Percentiles rank a stretch among this genome's conserved stretches.
Conservation (phyloP, 768 basidiomycete genomes). For the Naganishia vishniacii region DNA sequence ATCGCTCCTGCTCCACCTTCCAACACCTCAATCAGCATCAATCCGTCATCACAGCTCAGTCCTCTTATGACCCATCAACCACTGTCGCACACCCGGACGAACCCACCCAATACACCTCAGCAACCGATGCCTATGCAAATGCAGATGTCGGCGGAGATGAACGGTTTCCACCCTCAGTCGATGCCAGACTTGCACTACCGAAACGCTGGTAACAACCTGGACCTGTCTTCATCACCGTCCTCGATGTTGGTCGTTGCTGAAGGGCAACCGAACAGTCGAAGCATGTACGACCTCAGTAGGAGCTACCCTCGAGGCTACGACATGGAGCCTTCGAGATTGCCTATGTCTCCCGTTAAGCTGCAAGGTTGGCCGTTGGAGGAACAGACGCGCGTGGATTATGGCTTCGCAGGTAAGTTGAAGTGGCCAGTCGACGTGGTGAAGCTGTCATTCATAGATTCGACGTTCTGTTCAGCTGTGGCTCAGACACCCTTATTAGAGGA, state of each 20-base stretch:
- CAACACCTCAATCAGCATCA: neutral
- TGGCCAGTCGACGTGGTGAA: neutral
- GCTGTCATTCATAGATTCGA: no score
- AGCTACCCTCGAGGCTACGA: neutral
- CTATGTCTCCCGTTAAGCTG: neutral
- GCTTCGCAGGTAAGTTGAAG: neutral
- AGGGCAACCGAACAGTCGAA: neutral
- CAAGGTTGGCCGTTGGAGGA: neutral
- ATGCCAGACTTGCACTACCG: neutral
- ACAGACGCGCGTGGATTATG: neutral
- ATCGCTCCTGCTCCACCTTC: neutral
- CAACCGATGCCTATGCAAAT: neutral
- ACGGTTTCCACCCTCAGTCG: neutral
- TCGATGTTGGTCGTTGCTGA: neutral
- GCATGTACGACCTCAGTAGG: neutral
- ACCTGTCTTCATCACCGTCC: neutral
- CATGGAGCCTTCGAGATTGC: neutral
- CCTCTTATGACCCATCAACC: slow-evolving; percentile 2
- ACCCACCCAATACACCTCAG: neutral
- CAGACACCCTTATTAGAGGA: neutral
- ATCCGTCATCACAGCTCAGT: neutral
- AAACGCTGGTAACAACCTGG: neutral
- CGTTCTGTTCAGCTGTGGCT: neutral
- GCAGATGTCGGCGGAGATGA: neutral
- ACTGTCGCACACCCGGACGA: neutral